Base-by-base conservation (phyloP, 2,329 filamentous ascomycete genomes). In the Venturiaceae sp. region DNA sequence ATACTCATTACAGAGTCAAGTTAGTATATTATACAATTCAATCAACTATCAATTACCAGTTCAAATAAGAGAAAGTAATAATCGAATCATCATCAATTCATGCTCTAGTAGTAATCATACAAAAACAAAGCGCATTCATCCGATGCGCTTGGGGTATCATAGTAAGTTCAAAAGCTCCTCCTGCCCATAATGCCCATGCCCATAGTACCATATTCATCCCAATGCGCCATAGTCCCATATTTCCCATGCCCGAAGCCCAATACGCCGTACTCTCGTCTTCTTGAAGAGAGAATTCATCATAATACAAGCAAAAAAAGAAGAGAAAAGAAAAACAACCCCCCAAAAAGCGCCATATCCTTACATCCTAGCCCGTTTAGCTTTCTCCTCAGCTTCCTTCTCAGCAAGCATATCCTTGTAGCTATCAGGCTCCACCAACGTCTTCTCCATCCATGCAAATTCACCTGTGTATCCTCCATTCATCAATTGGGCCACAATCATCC, bases 361-460 rank as follows among this genome's bases (percentile, higher is more conserved):
- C n/a, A n/a, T n/a, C n/a, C n/a, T n/a, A n/a, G n/a, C n/a, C n/a
- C n/a, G n/a, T n/a, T n/a, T n/a, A n/a, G n/a, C n/a, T n/a, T n/a
- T n/a, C n/a, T n/a, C n/a, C n/a, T n/a, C n/a, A 50, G 26, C 28
- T 14, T 14, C 23, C 11, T 30, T 2, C 44, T n/a, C 44, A 50
- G 23, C 44, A 19, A 50, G 44, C 44, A 16, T 50, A 23, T 50
- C 44, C 44, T 50, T 50, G 44, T 28, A 50, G 44, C 44, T 50
- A 3, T 30, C 44, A 11, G 44, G 44, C 44, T 28, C 30, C 13
- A 28, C 26, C 44, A 50, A 30, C 1, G 23, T 50, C 44, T 50
- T 50, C 44, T 50, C 44, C 44, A 30, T 50, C 44, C 44, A 50
- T 30, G 23, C 54, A 57, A 57, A 57, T 21, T 57, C 54, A 11